A percentile compares a stretch with the other conserved stretches of the same genome.
Evolutionary conservation across 225 moss, liverwort and hornwort species (phyloP).

Genomic region (Anthoceros angustus): DNA sequence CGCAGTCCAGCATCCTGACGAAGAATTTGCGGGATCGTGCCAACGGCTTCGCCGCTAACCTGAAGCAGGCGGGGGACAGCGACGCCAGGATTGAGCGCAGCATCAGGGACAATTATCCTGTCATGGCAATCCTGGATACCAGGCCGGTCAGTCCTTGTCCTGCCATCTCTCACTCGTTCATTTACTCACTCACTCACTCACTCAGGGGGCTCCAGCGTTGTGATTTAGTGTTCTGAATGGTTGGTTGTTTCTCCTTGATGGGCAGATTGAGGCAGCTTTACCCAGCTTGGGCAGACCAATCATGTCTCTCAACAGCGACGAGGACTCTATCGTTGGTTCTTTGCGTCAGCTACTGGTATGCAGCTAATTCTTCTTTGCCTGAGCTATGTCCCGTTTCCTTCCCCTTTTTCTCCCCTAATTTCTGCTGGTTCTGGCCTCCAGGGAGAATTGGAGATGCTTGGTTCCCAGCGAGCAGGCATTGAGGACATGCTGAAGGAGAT

Average conservation of each 20-base stretch:
- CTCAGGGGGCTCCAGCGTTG: neutral
- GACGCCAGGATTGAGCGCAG: slow-evolving; percentile 91
- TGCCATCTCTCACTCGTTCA: neutral
- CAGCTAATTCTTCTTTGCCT: neutral
- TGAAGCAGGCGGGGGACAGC: slow-evolving; percentile 94
- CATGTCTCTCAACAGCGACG: slow-evolving; percentile 78
- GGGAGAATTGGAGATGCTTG: slow-evolving; percentile 70
- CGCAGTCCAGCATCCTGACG: slow-evolving; percentile 88
- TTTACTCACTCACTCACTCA: neutral
- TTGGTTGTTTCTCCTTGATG: neutral
- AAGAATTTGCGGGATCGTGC: slow-evolving; percentile 93
- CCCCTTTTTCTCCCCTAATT: neutral
- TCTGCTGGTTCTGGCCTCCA: neutral
- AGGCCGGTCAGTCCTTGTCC: slow-evolving; percentile 37
- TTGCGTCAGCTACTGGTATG: slow-evolving; percentile 63
- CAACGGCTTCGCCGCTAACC: slow-evolving; percentile 86
- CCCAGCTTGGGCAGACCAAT: slow-evolving; percentile 91
- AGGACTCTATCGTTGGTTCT: slow-evolving; percentile 81
- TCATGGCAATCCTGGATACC: slow-evolving; percentile 77
- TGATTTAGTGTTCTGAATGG: neutral
- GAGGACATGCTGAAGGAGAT: slow-evolving; percentile 99
- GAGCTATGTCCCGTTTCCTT: neutral
- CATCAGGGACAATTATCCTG: slow-evolving; percentile 65
- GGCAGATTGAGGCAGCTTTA: slow-evolving; percentile 73
- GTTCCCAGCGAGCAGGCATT: slow-evolving; percentile 85